Evolutionary conservation across 2,329 filamentous ascomycete genomes (phyloP), one percentile per base, ranked within the genome.

Genomic region (Fusarium aywerte): DNA sequence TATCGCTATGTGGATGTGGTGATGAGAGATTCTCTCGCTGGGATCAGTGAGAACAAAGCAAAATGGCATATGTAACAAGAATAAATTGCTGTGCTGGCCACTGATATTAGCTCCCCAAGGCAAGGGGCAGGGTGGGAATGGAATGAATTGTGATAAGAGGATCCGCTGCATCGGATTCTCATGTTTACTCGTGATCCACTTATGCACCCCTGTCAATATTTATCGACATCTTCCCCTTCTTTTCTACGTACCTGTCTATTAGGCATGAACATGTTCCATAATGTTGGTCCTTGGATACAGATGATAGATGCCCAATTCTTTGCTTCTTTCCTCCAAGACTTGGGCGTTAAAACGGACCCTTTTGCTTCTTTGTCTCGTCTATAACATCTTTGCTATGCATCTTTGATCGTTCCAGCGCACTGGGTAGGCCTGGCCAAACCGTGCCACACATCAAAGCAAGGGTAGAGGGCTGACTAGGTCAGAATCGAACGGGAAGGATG

Each of bases 381-480:
- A 52, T 45, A 72, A 42, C 27, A 43, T 21, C 54, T 43, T 47
- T 48, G 38, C 36, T 45, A 63, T 63, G 51, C 51, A 51, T 43
- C 33, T 36, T 32, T 58, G 56, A 31, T 36, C 21, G 58, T 58
- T 63, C 69, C 69, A 60, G 62, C 25, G 50, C 55, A 33, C 49
- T 61, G 67, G 53, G 49, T 40, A 57, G 53, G 52, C 21, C 62
- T 43, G 13, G 39, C 20, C 39, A 42, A 33, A 23, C 47, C 51
- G 61, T 50, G 62, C 62, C 45, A 61, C 45, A 61, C 40, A 60
- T 48, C 35, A 56, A 48, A 68, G 60, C 60, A 57, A 65, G 65
- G 60, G 44, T 62, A 36, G 35, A 36, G 21, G 45, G 50, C 40
- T 58, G 57, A 57, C 57, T 62, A 69, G 62, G 62, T 43, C 44